These are phyloP conservation scores for Phaeodactylum tricornutum DNA, from an alignment of 108 stramenopile genomes.

Conservation along the genomic window DNA sequence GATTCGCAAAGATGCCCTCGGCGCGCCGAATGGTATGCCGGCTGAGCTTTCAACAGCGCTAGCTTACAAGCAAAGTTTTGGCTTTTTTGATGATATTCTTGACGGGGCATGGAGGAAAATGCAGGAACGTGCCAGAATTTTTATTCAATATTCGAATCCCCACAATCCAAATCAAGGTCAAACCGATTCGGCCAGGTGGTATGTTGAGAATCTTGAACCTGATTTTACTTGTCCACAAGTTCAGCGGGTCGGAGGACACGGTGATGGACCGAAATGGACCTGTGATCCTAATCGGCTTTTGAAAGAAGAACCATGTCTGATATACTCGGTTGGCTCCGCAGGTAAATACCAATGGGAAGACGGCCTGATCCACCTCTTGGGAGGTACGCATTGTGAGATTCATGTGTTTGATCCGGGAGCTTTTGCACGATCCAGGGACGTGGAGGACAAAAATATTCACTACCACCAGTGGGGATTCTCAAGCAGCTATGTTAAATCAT, in stretches of 20 bases:
- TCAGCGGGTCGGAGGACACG: conserved; percentile 11
- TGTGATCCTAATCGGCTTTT: conserved; percentile 26
- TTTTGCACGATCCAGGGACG: background rate
- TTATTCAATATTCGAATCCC: background rate
- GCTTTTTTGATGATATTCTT: conserved; percentile 23
- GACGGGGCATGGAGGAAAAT: conserved; percentile 10
- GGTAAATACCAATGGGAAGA: conserved; percentile 23
- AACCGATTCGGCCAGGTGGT: conserved; percentile 5
- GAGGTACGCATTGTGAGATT: conserved; percentile 26
- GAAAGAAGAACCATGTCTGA: conserved; percentile 8
- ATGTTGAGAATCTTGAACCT: conserved; percentile 29
- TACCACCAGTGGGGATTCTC: conserved; percentile 26
- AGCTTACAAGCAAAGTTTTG: conserved; percentile 12
- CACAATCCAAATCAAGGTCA: background rate
- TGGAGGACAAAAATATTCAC: background rate
- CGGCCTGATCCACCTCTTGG: background rate
- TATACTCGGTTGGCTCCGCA: conserved; percentile 23
- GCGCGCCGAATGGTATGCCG: no score
- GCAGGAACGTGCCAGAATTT: background rate
- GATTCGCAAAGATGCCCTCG: no score
- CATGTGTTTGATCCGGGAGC: conserved; percentile 33
- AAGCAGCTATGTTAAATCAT: background rate
- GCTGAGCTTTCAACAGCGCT: no score
- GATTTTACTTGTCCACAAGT: conserved; percentile 27
- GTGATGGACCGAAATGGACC: conserved; percentile 23